Evolutionary conservation across 2,329 filamentous ascomycete species (phyloP), one percentile per base, ranked within the genome.

Genomic region (Lasiodiplodia gonubiensis): DNA sequence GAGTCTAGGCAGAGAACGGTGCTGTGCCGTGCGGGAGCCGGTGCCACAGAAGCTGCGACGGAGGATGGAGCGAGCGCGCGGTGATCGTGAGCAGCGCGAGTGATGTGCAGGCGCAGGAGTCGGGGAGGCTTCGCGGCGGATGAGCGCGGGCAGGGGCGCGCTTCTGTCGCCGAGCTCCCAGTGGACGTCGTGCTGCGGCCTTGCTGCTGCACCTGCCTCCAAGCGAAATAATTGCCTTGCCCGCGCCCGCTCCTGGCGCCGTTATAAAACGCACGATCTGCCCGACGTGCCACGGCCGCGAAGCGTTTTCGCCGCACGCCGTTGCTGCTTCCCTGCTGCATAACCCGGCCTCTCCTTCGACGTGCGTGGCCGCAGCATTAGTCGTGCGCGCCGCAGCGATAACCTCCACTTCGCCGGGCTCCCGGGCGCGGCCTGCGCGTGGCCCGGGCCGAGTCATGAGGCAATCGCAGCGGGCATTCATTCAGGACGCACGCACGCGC

Each of bases 1-100:
- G 69, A 66, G 64, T 54, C 63, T 67, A 59, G 68, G 64, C 69
- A 65, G 42, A 33, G 64, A 25, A 48, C 51, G 49, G 66, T 65
- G 59, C 66, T 65, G 69, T 55, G 66, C 66, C 60, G 65, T 48
- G 64, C 30, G 25, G 65, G 48, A 35, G 52, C 54, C 53, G 64
- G 69, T 49, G 60, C 69, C 67, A 69, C 69, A 66, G 65, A 68
- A 68, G 67, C 66, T 59, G 68, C 70, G 67, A 63, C 68, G 46
- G 42, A 51, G 30, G 51, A 48, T 54, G 46, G 49, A 59, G 67
- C 68, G 67, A 69, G 68, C 52, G 61, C 49, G 60, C 37, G 49
- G 51, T 57, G 48, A 57, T 52, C 35, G 61, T 66, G 60, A 67
- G 54, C 49, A 48, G 53, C 35, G 64, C 48, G 39, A 63, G 59